phyloP scores from a whole-genome alignment of 2,329 filamentous ascomycete species.

The Simplicillium aogashimaense region DNA sequence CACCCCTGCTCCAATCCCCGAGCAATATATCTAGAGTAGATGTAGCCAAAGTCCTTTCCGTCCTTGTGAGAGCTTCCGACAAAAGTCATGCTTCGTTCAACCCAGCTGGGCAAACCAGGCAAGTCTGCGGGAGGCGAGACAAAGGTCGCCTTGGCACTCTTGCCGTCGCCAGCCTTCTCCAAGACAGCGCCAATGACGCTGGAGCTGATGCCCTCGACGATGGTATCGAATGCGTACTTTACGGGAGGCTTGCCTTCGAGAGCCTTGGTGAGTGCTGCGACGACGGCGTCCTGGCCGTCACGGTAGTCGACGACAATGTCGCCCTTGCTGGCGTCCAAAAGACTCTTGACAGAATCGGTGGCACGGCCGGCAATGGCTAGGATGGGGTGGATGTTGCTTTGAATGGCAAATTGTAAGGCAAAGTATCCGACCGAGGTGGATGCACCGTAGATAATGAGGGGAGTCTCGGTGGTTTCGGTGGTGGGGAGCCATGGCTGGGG shows the following conservation, averaged over 20 bases:
- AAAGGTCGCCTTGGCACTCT: neutral
- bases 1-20: slow-evolving; percentile 7
- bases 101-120: no score
- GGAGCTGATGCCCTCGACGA: no score
- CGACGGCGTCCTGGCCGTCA: slow-evolving; percentile 5
- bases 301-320: slow-evolving; percentile 14
- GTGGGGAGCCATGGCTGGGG: slow-evolving; percentile 37
- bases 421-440: slow-evolving; percentile 45
- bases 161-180: neutral
- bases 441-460: slow-evolving; percentile 36
- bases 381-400: slow-evolving; percentile 46
- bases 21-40: no score
- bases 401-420: slow-evolving; percentile 41
- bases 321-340: slow-evolving; percentile 9
- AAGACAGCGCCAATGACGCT: slow-evolving; percentile 4
- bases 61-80: neutral
- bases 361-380: slow-evolving; percentile 41
- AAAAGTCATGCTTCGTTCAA: neutral
- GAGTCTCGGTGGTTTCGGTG: slow-evolving; percentile 4
- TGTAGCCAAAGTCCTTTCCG: neutral
- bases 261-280: slow-evolving; percentile 2
- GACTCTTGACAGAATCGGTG: slow-evolving; percentile 6
- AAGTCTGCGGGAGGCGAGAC: no score
- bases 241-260: neutral
- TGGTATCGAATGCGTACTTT: neutral